A percentile compares a stretch with the other conserved stretches of the same genome.
phyloP scores from a whole-genome alignment of 805 yeast genomes.

The Barnettozyma pratensis region DNA sequence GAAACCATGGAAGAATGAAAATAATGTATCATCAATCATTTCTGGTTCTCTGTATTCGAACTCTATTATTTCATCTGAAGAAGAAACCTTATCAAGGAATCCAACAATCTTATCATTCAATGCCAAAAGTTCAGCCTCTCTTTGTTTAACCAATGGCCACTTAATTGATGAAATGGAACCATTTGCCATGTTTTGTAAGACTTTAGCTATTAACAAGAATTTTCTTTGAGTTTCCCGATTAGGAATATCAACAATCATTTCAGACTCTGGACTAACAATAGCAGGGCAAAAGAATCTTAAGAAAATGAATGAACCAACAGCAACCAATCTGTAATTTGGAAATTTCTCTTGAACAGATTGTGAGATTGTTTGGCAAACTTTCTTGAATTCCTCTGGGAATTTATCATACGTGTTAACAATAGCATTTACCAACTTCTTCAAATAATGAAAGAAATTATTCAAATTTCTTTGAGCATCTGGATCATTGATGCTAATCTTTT shows the following conservation, averaged over 20 bases:
- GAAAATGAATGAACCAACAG: conserved; percentile 85
- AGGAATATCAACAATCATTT: conserved; percentile 34
- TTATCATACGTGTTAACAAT: conserved; percentile 48
- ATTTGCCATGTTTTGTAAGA: conserved; percentile 82
- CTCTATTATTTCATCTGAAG: conserved; percentile 18
- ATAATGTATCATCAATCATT: conserved; percentile 24
- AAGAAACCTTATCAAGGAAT: conserved; percentile 36
- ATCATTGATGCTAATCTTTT: conserved; percentile 37
- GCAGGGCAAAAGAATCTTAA: conserved; percentile 83
- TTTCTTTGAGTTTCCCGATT: conserved; percentile 50
- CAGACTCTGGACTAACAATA: conserved; percentile 74
- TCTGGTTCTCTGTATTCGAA: conserved; percentile 20
- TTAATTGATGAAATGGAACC: conserved; percentile 63
- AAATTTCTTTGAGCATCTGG: conserved; percentile 37
- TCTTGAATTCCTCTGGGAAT: conserved; percentile 69
- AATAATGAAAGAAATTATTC: conserved; percentile 47
- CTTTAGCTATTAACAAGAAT: conserved; percentile 73
- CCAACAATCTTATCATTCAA: conserved; percentile 34
- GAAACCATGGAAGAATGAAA: conserved; percentile 40
- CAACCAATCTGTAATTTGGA: conserved; percentile 60
- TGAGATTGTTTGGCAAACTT: conserved; percentile 64
- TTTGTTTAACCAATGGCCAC: conserved; percentile 49
- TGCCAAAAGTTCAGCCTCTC: conserved; percentile 35
- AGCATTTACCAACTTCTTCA: conserved; percentile 51
- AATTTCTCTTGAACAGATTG: conserved; percentile 53